These are phyloP conservation scores for Paracoccidioides lutzii DNA, from an alignment of 2,329 filamentous ascomycete species.

Conservation along the genomic window DNA sequence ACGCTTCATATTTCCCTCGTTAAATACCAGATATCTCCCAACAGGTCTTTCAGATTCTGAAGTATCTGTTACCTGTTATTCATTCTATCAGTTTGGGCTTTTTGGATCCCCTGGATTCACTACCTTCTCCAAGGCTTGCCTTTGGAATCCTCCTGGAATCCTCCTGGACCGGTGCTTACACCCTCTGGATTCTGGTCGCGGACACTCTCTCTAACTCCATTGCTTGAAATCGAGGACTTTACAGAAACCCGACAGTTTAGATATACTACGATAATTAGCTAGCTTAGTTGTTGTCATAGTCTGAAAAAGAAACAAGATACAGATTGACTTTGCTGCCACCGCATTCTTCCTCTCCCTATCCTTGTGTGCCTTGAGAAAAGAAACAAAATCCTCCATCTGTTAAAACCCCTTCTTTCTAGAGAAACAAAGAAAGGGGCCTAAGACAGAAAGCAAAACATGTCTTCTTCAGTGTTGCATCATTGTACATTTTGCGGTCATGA, in stretches of 20 bases:
- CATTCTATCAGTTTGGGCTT: not conserved
- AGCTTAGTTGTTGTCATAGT: conserved; percentile 8
- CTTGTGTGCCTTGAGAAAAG: conserved; percentile 3
- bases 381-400: conserved; percentile 5
- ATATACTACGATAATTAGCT: conserved; percentile 7
- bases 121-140: too few relatives aligned
- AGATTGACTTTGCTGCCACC: conserved; percentile 9
- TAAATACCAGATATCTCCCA: not conserved
- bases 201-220: not conserved
- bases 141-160: not conserved
- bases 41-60: not conserved
- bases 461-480: conserved; percentile 26
- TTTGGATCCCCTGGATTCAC: not conserved
- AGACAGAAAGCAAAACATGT: conserved; percentile 18
- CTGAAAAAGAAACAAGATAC: conserved; percentile 5
- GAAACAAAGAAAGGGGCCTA: not conserved
- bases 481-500: conserved; percentile 28
- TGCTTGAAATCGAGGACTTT: not conserved
- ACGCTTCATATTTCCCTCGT: not conserved
- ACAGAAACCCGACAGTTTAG: not conserved
- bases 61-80: not conserved
- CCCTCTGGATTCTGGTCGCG: not conserved
- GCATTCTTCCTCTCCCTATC: conserved; percentile 5
- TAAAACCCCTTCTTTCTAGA: not conserved
- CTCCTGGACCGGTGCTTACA: not conserved